These are phyloP conservation scores for Aspergillus fijiensis DNA, from an alignment of 2,329 filamentous ascomycete species.

Conservation along the genomic window DNA sequence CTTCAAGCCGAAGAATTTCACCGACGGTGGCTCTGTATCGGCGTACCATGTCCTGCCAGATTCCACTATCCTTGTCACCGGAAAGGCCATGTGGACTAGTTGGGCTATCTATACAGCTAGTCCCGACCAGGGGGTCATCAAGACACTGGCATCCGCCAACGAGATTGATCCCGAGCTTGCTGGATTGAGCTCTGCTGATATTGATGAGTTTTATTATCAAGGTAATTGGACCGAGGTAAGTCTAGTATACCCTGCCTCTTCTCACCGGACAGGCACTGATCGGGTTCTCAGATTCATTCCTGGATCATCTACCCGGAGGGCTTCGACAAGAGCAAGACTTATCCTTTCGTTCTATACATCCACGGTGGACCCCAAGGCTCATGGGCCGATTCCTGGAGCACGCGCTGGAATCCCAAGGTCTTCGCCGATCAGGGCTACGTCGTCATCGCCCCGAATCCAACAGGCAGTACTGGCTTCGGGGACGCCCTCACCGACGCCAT, in stretches of 20 bases:
- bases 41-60: constrained; percentile 32
- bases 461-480: constrained; percentile 79
- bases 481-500: constrained; percentile 77
- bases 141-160: constrained; percentile 38
- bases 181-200: constrained; percentile 34
- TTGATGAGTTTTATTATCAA: constrained; percentile 40
- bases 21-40: constrained; percentile 32
- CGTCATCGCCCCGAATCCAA: constrained; percentile 78
- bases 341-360: constrained; percentile 75
- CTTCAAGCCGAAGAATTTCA: constrained; percentile 39
- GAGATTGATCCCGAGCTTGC: constrained; percentile 40
- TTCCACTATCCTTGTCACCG: constrained; percentile 35
- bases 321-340: constrained; percentile 70
- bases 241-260: background rate
- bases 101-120: constrained; percentile 37
- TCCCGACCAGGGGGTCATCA: constrained; percentile 26
- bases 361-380: constrained; percentile 81
- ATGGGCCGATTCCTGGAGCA: constrained; percentile 75
- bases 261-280: constrained; percentile 8
- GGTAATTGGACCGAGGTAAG: constrained; percentile 39
- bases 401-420: constrained; percentile 80
- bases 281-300: constrained; percentile 34
- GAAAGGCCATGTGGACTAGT: constrained; percentile 37
- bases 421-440: constrained; percentile 88
- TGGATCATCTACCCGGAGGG: constrained; percentile 47